Evolutionary conservation across 176 grass and related monocot species (phyloP), one percentile per base, ranked within the genome.

Genomic region (Echinochloa phyllopogon): DNA sequence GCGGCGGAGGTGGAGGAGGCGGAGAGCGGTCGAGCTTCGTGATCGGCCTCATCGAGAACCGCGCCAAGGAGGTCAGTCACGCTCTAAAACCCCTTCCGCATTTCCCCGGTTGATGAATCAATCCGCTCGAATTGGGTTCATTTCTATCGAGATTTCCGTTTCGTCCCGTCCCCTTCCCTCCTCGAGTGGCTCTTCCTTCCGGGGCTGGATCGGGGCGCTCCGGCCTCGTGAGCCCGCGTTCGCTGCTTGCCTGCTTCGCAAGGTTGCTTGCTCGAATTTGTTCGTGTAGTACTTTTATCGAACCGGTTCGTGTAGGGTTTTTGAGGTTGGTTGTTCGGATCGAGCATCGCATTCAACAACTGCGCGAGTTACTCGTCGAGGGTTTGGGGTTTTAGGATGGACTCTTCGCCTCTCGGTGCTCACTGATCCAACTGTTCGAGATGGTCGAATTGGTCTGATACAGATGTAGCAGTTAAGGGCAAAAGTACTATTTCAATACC

Each of bases 31-130:
- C 95, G 24, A 88, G 91, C 79, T 90, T 93, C 74, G 88, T 91
- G 6, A 88, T 91, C 65, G 90, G 90, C 73, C 79, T 98, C 87
- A 98, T 98, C 58, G 95, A 95, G 89, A 98, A 95, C 76, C 82
- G 92, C 86, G 93, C 95, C 29, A 98, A 95, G 83, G 92, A 98
- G 87, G 95, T 93, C 18, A 80, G 95, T 86, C 24, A 81, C 27
- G 17, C 29, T 71, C 70, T 64, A 56, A 86, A 60, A 9, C 36
- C 66, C 65, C 60, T 11, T 11, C 64, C 29, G 36, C 82, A 76
- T 70, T 69, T 29, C 9, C 15, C 43, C 36, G 13, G 29, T 45
- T 23, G 64, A 11, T 29, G 38, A 56, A 50, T 50, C 42, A 80
- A 42, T 68, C 76, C 57, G 69, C 21, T 38, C 68, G 40, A 56